Evolutionary conservation across 345 rosid genomes (phyloP), one percentile per base, ranked within the genome.

Genomic region (Gossypioides kirkii): DNA sequence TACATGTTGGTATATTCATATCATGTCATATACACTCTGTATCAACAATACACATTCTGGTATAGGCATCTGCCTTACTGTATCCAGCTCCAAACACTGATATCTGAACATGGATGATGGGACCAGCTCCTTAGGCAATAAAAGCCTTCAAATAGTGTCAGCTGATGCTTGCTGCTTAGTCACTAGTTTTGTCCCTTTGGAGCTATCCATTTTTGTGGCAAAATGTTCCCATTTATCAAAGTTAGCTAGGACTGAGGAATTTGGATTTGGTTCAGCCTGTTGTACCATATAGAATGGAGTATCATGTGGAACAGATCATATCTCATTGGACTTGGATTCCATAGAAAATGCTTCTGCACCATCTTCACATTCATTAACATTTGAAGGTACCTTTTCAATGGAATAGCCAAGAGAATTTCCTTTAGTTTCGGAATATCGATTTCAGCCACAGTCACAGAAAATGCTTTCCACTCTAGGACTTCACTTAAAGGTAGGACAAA

Each of bases 261-360:
- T 73, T 76, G 83, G 64, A 82, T 79, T 73, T 89, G 91, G 75
- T 82, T 87, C 56, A 94, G 62, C 79, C 87, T 77, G 73, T 82
- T 90, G 69, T 83, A 83, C 98, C 98, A 94, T 73, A 90, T 92
- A 46, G 98, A 91, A 74, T 91, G 96, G 73, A 94, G 88, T 76
- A 94, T 89, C 97, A 94, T 89, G 82, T 91, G 96, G 77, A 94
- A 94, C 78, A 94, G 78, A 80, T 94, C 97, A 55, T 86, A 92
- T 79, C 87, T 87, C 76, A 88, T 62, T 16, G 97, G 97, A 71
- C 74, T 85, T 16, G 81, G 78, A 78, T 88, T 87, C 98, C 97
- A 92, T 65, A 90, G 85, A 69, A 94, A 94, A 82, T 92, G 97
- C 80, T 82, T 94, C 77, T 92, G 97, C 79, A 84, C 89, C 92